Evolutionary conservation across 2,329 filamentous ascomycete genomes (phyloP).

Genomic region (Colletotrichum brevisporum): DNA sequence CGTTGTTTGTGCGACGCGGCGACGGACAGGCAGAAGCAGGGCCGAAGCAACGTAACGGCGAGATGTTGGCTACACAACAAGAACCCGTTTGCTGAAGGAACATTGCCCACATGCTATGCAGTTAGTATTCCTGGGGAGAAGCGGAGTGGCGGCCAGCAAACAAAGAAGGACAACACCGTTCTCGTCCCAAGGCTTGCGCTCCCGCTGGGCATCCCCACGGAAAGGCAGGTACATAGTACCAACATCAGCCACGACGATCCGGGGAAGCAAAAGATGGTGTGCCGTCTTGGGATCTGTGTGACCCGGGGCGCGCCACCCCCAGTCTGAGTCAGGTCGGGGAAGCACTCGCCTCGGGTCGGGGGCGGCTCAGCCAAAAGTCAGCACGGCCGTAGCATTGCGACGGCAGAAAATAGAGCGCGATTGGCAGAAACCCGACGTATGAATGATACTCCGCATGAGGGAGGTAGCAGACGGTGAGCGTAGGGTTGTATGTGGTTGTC

Average conservation of each 20-base stretch:
- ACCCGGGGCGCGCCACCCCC: constrained; percentile 33
- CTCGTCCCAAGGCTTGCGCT: constrained; percentile 26
- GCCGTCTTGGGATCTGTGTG: constrained; percentile 5
- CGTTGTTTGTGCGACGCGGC: constrained; percentile 22
- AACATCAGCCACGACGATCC: constrained; percentile 27
- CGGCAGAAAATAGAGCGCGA: constrained; percentile 5
- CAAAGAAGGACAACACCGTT: constrained; percentile 21
- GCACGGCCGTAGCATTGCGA: constrained; percentile 13
- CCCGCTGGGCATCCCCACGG: too few species aligned
- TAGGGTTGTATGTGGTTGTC: constrained; percentile 6
- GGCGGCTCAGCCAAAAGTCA: constrained; percentile 12
- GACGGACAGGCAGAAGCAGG: not conserved
- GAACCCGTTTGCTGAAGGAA: too few species aligned
- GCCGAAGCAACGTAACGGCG: not conserved
- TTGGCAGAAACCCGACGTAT: constrained; percentile 6
- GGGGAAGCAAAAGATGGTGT: constrained; percentile 29
- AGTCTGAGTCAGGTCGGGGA: constrained; percentile 39
- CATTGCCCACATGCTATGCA: not conserved
- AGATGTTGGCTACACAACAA: too few species aligned
- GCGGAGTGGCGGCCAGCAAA: not conserved
- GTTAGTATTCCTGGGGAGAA: not conserved
- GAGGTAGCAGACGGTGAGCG: not conserved
- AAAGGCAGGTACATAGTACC: too few species aligned
- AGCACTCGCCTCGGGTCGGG: constrained; percentile 17
- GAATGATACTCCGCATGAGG: constrained; percentile 4